phyloP scores from a whole-genome alignment of 352 stramenopile species.

The Phytopythium oedochilum region DNA sequence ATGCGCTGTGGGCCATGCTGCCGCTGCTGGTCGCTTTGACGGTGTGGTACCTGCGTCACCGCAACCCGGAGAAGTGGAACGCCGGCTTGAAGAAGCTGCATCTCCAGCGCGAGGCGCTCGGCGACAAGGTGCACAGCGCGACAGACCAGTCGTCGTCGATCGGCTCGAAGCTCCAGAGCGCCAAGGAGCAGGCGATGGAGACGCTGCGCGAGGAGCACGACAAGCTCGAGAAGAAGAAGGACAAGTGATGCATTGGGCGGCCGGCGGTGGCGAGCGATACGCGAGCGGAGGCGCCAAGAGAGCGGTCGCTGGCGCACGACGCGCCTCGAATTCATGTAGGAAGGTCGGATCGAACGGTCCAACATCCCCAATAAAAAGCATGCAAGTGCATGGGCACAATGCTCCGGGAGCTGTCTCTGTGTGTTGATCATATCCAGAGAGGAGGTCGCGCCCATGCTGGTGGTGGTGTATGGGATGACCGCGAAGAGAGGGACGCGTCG shows the following conservation, averaged over 20 bases:
- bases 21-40: slow-evolving; percentile 34
- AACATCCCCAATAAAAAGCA: too few relatives aligned
- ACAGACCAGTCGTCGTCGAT: slow-evolving; percentile 3
- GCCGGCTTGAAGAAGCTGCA: slow-evolving; percentile 46
- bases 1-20: slow-evolving; percentile 35
- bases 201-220: slow-evolving; percentile 27
- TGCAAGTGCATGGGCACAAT: too few relatives aligned
- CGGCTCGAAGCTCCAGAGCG: slow-evolving; percentile 20
- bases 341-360: too few relatives aligned
- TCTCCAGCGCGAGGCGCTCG: slow-evolving; percentile 35
- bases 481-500: too few relatives aligned
- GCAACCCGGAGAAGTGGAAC: slow-evolving; percentile 67
- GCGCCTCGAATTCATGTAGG: too few relatives aligned
- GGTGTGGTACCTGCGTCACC: slow-evolving; percentile 39
- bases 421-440: too few relatives aligned
- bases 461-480: too few relatives aligned
- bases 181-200: slow-evolving; percentile 30
- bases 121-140: slow-evolving; percentile 32
- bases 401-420: too few relatives aligned
- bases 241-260: slow-evolving; percentile 15
- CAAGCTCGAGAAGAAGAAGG: slow-evolving; percentile 32
- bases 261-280: too few relatives aligned
- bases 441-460: too few relatives aligned
- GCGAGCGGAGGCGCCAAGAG: too few relatives aligned
- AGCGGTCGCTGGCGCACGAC: too few relatives aligned